Base-by-base conservation (phyloP, 495 filamentous ascomycete genomes). In the Bacidia rubella region DNA sequence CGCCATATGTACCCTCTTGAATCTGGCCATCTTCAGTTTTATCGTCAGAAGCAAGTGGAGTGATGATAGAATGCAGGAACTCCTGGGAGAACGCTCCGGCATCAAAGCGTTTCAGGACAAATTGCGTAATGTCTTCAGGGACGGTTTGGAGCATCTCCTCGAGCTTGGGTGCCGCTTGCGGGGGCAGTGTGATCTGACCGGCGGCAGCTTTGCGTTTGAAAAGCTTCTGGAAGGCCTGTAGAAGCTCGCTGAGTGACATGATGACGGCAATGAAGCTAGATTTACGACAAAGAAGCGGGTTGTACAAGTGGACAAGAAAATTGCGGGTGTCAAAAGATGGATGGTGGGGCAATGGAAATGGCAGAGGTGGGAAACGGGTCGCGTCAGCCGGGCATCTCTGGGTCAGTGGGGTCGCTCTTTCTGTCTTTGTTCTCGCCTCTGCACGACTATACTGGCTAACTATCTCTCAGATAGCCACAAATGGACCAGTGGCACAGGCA, bases 1-100 rank as follows among this genome's bases (percentile, higher is more conserved):
- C 69, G 19, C 59, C 47, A 45, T 68, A 70, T 4, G 60, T 62
- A 62, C 65, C 54, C 29, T 57, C 46, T 26, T 49, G n/a, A 17
- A 57, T 17, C 29, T 40, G 21, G 15, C 40, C 47, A 32, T 26
- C n/a, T 23, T 39, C 35, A 24, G 40, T 27, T 2, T 27, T 49
- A 32, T 47, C 41, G 29, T 35, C 29, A 35, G 29, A 35, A 17
- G 41, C 41, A 9, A 44, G 15, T 9, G 41, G 41, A 22, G 41
- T 17, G 7, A 44, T 44, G 12, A 17, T 20, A 9, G 20, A 22
- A 9, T 44, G 7, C 7, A 44, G 15, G 20, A 44, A 9, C 41
- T 44, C 41, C 17, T 44, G 41, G 9, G 41, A n/a, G 20, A 44
- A 44, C 7, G 20, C 41, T 5, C 41, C 41, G 5, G 41, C 41